phyloP scores from a whole-genome alignment of 192 early-diverging fungal genomes.

The Coemansia erecta region DNA sequence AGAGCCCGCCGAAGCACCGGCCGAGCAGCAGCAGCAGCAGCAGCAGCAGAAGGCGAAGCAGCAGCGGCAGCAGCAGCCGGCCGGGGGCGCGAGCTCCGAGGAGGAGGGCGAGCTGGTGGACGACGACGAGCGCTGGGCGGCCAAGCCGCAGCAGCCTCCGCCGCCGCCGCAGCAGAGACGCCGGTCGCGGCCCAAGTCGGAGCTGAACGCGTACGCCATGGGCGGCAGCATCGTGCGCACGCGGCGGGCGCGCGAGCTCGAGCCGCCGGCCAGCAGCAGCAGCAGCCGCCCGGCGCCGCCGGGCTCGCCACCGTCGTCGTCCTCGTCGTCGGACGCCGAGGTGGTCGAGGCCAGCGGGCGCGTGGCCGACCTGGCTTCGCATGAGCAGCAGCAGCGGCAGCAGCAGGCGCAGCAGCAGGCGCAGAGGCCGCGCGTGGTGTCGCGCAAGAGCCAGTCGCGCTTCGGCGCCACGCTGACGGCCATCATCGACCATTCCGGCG shows the following conservation, averaged over 20 bases:
- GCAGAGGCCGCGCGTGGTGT: constrained; percentile 36
- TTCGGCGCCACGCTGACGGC: constrained; percentile 46
- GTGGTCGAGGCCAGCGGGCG: constrained; percentile 41
- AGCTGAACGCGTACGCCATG: constrained; percentile 35
- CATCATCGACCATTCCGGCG: constrained; percentile 12
- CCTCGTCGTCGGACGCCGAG: constrained; percentile 18
- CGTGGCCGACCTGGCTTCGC: too few relatives aligned
- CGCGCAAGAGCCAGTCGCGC: constrained; percentile 43
- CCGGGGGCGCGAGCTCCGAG: constrained; percentile 20
- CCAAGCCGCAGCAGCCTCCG: too few relatives aligned
- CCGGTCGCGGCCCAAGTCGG: constrained; percentile 17
- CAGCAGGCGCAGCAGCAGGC: too few relatives aligned
- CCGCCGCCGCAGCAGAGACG: too few relatives aligned
- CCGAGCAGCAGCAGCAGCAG: too few relatives aligned
- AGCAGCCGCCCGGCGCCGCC: too few relatives aligned
- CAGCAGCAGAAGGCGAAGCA: too few relatives aligned
- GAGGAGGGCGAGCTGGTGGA: constrained; percentile 50
- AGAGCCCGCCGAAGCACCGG: too few relatives aligned
- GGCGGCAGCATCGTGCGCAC: constrained; percentile 51
- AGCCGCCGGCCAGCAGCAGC: constrained; percentile 4
- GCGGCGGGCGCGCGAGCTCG: constrained; percentile 19
- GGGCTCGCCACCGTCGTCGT: constrained; percentile 6
- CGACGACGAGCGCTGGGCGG: constrained; percentile 34
- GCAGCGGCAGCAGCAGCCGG: not conserved
- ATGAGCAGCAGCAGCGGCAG: too few relatives aligned